A percentile compares a stretch with the other conserved stretches of the same genome.
Conservation (phyloP, 139 green algal species). For the Desmodesmus armatus region DNA sequence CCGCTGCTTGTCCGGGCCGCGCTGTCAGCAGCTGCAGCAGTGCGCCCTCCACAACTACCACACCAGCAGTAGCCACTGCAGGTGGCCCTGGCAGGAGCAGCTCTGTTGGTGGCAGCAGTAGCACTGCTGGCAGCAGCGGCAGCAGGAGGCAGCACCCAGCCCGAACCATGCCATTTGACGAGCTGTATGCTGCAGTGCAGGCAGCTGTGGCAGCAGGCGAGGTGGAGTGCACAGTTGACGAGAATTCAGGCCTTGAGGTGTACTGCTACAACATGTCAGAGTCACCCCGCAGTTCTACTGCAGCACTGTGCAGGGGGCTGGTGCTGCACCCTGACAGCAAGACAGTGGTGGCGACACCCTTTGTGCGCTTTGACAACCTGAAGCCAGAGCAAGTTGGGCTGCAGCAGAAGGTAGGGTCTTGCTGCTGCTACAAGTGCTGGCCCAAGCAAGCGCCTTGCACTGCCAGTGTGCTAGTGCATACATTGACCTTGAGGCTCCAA, state of each 20-base stretch:
- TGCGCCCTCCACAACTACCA: too few relatives aligned
- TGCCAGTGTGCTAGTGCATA: too few relatives aligned
- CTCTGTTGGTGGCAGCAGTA: slow-evolving; percentile 35
- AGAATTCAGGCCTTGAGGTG: slow-evolving; percentile 41
- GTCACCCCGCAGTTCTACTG: neutral
- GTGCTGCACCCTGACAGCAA: slow-evolving; percentile 53
- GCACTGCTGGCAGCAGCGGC: slow-evolving; percentile 23
- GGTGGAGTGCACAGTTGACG: slow-evolving; percentile 34
- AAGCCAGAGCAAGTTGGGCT: neutral
- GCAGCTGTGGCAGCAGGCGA: slow-evolving; percentile 15
- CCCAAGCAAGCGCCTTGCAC: too few relatives aligned
- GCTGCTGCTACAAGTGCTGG: too few relatives aligned
- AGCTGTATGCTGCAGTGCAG: slow-evolving; percentile 40
- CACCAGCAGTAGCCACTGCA: too few relatives aligned
- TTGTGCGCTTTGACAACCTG: slow-evolving; percentile 40
- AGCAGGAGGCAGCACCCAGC: slow-evolving; percentile 29
- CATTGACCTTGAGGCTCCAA: too few relatives aligned
- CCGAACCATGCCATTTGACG: slow-evolving; percentile 28
- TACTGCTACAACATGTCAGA: slow-evolving; percentile 44
- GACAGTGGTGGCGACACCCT: slow-evolving; percentile 49
- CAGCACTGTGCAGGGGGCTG: slow-evolving; percentile 44
- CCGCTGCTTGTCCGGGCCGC: too few relatives aligned
- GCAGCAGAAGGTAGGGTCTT: neutral
- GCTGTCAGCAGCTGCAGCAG: too few relatives aligned
- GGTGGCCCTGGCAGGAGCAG: neutral